These are phyloP conservation scores for Calonectria hongkongensis DNA, from an alignment of 2,329 filamentous ascomycete species.

Conservation along the genomic window DNA sequence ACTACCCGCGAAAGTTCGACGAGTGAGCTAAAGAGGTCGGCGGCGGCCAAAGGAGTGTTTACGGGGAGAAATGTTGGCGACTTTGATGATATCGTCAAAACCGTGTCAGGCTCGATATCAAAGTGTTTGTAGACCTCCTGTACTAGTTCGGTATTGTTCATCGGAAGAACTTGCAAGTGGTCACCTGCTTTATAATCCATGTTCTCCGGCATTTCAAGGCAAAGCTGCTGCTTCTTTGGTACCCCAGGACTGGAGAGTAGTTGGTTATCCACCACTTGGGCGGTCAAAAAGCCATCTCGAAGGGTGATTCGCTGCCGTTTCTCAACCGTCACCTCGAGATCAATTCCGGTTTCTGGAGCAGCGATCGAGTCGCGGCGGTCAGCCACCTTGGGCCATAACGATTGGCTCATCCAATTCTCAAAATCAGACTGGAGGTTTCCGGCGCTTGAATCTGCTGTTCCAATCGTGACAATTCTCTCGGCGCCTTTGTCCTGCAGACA, in stretches of 20 bases:
- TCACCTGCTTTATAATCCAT: slow-evolving; percentile 2
- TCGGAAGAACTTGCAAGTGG: slow-evolving; percentile 6
- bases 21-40: not conserved
- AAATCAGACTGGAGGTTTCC: slow-evolving; percentile 7
- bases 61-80: not conserved
- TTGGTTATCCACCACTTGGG: not conserved
- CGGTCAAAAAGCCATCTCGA: not conserved
- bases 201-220: not conserved
- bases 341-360: not conserved
- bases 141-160: not conserved
- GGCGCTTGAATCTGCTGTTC: not conserved
- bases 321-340: not conserved
- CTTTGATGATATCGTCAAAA: not conserved
- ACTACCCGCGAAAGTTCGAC: not conserved
- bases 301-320: not conserved
- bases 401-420: slow-evolving; percentile 19
- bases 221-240: not conserved
- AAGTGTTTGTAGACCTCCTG: not conserved
- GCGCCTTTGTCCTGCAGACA: not conserved
- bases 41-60: not conserved
- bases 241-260: not conserved
- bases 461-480: not conserved
- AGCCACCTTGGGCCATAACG: not conserved
- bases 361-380: not conserved
- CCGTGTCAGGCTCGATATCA: not conserved